phyloP scores from a whole-genome alignment of 805 yeast genomes.

The Ogataea henricii region DNA sequence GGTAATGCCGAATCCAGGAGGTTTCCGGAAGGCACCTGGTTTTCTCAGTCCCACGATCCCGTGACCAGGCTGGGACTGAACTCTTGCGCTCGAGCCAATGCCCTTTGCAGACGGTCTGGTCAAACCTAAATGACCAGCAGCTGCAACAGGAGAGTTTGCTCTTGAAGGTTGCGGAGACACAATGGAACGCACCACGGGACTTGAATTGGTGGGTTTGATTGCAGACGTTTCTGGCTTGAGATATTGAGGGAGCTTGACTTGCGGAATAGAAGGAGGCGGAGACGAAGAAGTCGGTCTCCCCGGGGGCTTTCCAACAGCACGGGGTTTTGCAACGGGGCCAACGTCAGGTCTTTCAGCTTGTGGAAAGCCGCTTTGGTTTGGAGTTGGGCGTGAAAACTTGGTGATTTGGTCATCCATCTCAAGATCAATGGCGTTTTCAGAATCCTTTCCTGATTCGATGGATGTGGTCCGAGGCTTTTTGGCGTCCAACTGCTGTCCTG shows the following conservation, averaged over 20 bases:
- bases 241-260: slow-evolving; percentile 35
- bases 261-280: slow-evolving; percentile 18
- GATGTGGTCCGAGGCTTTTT: slow-evolving; percentile 11
- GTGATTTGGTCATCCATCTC: slow-evolving; percentile 13
- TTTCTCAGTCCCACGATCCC: slow-evolving; percentile 28
- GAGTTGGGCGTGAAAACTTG: slow-evolving; percentile 14
- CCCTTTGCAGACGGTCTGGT: slow-evolving; percentile 17
- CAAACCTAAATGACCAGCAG: slow-evolving; percentile 3
- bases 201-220: slow-evolving; percentile 12
- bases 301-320: slow-evolving; percentile 2
- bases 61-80: slow-evolving; percentile 1
- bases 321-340: slow-evolving; percentile 5
- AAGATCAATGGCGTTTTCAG: background rate
- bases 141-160: background rate
- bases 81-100: slow-evolving; percentile 6
- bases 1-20: slow-evolving; percentile 23
- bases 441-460: background rate
- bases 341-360: background rate
- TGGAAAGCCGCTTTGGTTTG: background rate
- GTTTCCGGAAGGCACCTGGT: slow-evolving; percentile 38
- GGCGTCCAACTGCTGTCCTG: background rate
- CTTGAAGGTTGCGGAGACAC: slow-evolving; percentile 14
- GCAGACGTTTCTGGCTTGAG: slow-evolving; percentile 28
- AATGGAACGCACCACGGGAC: slow-evolving; percentile 20
- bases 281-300: slow-evolving; percentile 12